A percentile compares a stretch with the other conserved stretches of the same genome.
phyloP scores from a whole-genome alignment of 2,329 filamentous ascomycete species.

The Didymosphaeria variabile region DNA sequence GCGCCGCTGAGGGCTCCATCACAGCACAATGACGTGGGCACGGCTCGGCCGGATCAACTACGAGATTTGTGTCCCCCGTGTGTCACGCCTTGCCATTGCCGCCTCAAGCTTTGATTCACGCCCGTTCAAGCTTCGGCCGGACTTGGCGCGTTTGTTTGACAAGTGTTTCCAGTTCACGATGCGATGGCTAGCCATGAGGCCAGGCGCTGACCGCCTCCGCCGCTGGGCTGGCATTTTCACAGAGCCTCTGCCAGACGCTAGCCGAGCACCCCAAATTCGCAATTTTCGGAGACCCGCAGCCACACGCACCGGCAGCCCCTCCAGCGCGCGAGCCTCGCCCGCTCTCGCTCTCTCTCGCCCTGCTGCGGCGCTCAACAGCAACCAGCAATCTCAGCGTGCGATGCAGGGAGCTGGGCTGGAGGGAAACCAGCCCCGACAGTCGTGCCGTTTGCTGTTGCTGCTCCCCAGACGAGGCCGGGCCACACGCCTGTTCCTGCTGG shows the following conservation, averaged over 20 bases:
- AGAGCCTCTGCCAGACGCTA: background rate
- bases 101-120: slow-evolving; percentile 12
- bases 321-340: background rate
- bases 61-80: background rate
- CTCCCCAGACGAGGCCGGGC: slow-evolving; percentile 3
- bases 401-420: background rate
- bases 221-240: background rate
- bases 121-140: slow-evolving; percentile 11
- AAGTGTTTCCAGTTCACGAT: background rate
- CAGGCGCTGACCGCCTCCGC: slow-evolving; percentile 5
- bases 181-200: no score
- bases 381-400: background rate
- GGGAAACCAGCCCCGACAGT: background rate
- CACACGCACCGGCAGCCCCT: background rate
- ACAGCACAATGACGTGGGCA: slow-evolving; percentile 10
- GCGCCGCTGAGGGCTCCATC: background rate
- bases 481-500: slow-evolving; percentile 5
- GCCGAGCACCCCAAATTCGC: background rate
- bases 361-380: slow-evolving; percentile 4
- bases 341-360: no score
- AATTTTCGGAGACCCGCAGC: slow-evolving; percentile 12
- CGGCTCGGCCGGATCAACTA: background rate
- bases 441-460: background rate
- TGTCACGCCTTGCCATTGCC: background rate
- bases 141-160: slow-evolving; percentile 3